phyloP scores from a whole-genome alignment of 176 grass and related monocot species.

The Oryza meyeriana region DNA sequence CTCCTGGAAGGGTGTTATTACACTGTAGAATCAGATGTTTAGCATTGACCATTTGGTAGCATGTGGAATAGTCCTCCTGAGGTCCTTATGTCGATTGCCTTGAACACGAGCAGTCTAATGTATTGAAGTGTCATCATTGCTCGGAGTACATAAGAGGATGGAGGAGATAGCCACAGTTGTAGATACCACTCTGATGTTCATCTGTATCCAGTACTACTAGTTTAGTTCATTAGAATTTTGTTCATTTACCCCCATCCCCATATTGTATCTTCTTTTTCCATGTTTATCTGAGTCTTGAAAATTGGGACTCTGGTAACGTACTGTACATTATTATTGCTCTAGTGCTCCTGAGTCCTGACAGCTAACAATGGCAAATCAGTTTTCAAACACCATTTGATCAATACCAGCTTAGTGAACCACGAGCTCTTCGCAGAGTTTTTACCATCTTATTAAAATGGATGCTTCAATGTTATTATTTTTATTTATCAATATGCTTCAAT shows the following conservation, averaged over 20 bases:
- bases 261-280: not conserved
- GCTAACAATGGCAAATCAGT: not conserved
- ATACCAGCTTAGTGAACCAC: no score
- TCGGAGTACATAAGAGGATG: conserved; percentile 31
- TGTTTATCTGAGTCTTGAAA: not conserved
- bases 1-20: not conserved
- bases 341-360: not conserved
- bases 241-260: not conserved
- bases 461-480: no score
- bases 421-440: no score
- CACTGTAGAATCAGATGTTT: conserved; percentile 16
- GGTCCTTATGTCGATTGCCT: not conserved
- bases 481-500: no score
- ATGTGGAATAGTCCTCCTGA: not conserved
- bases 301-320: not conserved
- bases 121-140: not conserved
- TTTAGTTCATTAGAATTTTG: no score
- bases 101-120: not conserved
- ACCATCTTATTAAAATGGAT: no score
- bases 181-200: conserved; percentile 13
- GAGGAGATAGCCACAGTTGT: not conserved
- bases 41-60: conserved; percentile 21
- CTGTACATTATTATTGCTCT: not conserved
- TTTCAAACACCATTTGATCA: not conserved
- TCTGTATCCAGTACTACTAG: no score